Conservation (phyloP, 1,284 basidiomycete species). For the Somion occarium region DNA sequence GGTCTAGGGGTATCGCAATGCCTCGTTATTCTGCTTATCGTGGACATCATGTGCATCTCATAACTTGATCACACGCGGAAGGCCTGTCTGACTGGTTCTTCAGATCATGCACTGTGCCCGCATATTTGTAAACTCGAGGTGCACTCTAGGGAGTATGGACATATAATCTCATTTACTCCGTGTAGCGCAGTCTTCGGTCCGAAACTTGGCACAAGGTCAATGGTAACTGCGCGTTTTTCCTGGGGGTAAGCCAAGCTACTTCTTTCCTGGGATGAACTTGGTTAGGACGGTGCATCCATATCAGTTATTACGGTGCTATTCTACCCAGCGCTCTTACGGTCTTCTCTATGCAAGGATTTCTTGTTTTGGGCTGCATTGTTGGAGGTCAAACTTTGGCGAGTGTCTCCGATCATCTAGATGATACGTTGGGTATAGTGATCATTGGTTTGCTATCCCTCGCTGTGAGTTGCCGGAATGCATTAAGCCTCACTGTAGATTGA, state of each 20-base stretch:
- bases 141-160: background rate
- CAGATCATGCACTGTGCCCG: background rate
- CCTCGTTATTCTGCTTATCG: constrained; percentile 44
- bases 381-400: constrained; percentile 72
- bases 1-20: constrained; percentile 48
- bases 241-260: constrained; percentile 34
- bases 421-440: constrained; percentile 73
- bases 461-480: constrained; percentile 27
- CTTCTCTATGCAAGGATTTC: constrained; percentile 61
- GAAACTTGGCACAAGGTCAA: constrained; percentile 57
- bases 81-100: background rate
- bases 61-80: too few relatives aligned
- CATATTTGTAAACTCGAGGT: background rate
- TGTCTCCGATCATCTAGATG: constrained; percentile 46
- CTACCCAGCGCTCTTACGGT: constrained; percentile 66
- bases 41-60: constrained; percentile 47
- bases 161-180: background rate
- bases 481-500: too few relatives aligned
- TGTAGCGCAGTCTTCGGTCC: constrained; percentile 57
- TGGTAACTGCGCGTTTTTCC: constrained; percentile 59
- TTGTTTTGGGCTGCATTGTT: constrained; percentile 71
- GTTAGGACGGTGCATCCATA: constrained; percentile 17
- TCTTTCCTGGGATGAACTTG: background rate
- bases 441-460: constrained; percentile 66
- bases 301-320: constrained; percentile 56